Percentiles rank a stretch among this genome's conserved stretches.
Conservation (phyloP, 257 asterid species). For the Pogostemon cablin region DNA sequence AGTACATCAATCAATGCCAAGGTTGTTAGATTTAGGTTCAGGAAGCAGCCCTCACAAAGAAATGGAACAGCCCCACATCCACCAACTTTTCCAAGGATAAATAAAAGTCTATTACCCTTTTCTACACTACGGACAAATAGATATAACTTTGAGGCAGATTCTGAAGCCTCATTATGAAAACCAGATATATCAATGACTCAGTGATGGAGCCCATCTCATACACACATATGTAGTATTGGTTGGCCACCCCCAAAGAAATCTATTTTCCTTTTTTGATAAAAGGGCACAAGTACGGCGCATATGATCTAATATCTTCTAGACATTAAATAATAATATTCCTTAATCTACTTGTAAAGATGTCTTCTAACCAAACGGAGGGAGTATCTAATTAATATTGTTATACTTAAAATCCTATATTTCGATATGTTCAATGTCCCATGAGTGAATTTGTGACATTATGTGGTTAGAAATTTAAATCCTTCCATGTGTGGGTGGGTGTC, state of each 20-base stretch:
- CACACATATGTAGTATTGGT: not conserved
- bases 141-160: constrained; percentile 28
- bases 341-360: no score
- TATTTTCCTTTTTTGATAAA: no score
- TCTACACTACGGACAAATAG: constrained; percentile 23
- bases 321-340: no score
- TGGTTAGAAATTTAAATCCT: not conserved
- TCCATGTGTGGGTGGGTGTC: constrained; percentile 10
- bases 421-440: no score
- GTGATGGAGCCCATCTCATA: constrained; percentile 26
- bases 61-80: constrained; percentile 18
- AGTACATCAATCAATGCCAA: constrained; percentile 18
- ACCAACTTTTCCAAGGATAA: constrained; percentile 24
- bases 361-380: no score
- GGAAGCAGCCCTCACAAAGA: constrained; percentile 23
- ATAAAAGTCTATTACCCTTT: constrained; percentile 29
- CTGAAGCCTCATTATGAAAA: constrained; percentile 32
- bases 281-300: no score
- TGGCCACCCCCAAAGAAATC: no score
- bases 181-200: constrained; percentile 28
- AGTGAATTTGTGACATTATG: no score
- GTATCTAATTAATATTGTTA: no score
- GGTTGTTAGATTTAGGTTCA: constrained; percentile 9
- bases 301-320: no score
- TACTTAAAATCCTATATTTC: no score